Evolutionary conservation across 2,329 filamentous ascomycete genomes (phyloP).

Genomic region (Penicillium rolfsii): DNA sequence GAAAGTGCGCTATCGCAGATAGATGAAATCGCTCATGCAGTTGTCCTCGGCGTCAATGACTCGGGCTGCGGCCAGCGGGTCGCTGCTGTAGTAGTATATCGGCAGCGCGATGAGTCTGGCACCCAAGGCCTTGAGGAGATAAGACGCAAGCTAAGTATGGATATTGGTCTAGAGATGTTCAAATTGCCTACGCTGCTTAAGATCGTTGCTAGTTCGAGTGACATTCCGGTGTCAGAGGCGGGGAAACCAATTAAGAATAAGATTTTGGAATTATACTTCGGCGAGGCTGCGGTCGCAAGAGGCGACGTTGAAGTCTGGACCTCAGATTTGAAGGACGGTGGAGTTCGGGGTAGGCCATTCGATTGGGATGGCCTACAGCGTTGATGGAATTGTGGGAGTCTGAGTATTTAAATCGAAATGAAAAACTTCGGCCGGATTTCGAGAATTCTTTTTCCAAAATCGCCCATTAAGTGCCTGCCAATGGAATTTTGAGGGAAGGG

Average conservation of each 20-base stretch:
- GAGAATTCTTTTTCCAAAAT: no score
- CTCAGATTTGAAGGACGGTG: not conserved
- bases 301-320: not conserved
- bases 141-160: not conserved
- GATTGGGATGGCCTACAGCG: constrained; percentile 1
- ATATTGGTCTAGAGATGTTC: not conserved
- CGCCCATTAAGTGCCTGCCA: no score
- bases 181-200: not conserved
- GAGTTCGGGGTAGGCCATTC: not conserved
- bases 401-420: no score
- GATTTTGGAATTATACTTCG: not conserved
- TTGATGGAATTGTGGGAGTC: not conserved
- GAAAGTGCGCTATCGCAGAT: not conserved
- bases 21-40: not conserved
- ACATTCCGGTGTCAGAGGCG: not conserved
- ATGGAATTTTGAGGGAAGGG: no score
- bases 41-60: constrained; percentile 1
- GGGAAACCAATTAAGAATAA: not conserved
- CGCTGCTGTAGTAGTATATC: not conserved
- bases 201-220: not conserved
- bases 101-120: not conserved
- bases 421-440: no score
- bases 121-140: not conserved
- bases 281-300: not conserved
- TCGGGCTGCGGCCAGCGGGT: not conserved